Base-by-base conservation (phyloP, 805 yeast species). In the Spathaspora arborariae region DNA sequence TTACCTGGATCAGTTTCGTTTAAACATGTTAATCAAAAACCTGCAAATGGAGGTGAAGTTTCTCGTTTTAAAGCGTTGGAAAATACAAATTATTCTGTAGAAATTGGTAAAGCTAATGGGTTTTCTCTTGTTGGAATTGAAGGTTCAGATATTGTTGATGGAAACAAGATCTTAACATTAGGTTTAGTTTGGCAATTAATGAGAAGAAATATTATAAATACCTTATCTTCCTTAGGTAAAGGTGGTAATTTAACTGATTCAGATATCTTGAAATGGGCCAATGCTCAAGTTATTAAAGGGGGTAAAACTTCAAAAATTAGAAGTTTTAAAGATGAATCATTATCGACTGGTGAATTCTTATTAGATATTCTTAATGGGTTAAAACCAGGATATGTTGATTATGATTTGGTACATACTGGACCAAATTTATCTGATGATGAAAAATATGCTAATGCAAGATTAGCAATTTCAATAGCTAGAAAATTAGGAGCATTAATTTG, bases 111-210 rank as follows among this genome's bases (percentile, higher is more conserved):
- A 67, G 87, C 89, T 33, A 88, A 88, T 64, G 82, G 84, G 45
- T 94, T 94, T 67, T 92, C 98, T 1, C 76, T 94, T 48, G 99
- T 94, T 43, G 99, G 99, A 54, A 94, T 94, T 53, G 98, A 94
- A 65, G 99, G 99, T 45, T 88, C 97, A 2, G 99, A 94, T 69
- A 92, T 94, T 55, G 84, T 88, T 35, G 99, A 94, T 66, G 98
- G 97, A 54, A 85, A 84, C 63, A 88, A 86, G 62, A 76, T 92
- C 44, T 77, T 94, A 57, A 89, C 96, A 0, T 78, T 94, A 56
- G 99, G 94, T 11, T 78, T 94, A 46, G 97, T 92, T 34, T 94
- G 99, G 99, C 99, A 94, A 75, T 78, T 94, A 61, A 94, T 94
- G 99, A 83, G 99, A 65, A 81, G 96, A 65, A 94, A 94, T 68